Conservation (phyloP, 495 filamentous ascomycete species). For the Aspergillus steynii region DNA sequence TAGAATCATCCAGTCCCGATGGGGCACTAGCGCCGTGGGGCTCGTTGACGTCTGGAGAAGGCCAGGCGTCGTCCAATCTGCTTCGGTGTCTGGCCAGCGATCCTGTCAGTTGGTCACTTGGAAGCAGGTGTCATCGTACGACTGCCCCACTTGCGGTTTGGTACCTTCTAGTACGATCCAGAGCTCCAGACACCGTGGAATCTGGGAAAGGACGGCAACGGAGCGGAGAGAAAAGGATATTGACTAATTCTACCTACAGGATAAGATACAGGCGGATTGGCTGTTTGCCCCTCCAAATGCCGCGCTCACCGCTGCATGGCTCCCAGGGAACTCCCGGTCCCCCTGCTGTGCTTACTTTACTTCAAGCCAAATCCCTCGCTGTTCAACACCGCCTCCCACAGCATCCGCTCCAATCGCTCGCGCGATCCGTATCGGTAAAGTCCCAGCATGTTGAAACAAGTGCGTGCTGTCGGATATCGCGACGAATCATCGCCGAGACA, state of each 20-base stretch:
- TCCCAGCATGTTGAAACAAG: slow-evolving; percentile 85
- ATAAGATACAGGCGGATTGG: background rate
- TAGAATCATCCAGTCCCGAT: background rate
- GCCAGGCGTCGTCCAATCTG: background rate
- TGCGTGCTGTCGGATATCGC: slow-evolving; percentile 83
- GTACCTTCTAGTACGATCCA: background rate
- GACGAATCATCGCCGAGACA: slow-evolving; percentile 74
- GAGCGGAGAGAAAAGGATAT: background rate
- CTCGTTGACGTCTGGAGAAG: background rate
- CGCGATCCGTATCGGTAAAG: slow-evolving; percentile 69
- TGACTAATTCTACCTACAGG: background rate
- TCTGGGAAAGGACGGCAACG: background rate
- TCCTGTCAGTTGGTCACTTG: background rate
- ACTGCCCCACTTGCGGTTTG: background rate
- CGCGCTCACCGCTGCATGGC: background rate
- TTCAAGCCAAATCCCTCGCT: slow-evolving; percentile 96
- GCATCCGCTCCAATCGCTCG: slow-evolving; percentile 65
- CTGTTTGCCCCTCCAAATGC: background rate
- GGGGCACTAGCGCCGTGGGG: background rate
- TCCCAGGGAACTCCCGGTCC: background rate
- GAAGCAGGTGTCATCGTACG: background rate
- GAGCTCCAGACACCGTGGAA: background rate
- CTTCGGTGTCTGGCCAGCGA: background rate
- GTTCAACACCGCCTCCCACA: slow-evolving; percentile 86
- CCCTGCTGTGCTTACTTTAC: slow-evolving; percentile 31